phyloP scores from a whole-genome alignment of 768 basidiomycete species.

The Suillus placidus region DNA sequence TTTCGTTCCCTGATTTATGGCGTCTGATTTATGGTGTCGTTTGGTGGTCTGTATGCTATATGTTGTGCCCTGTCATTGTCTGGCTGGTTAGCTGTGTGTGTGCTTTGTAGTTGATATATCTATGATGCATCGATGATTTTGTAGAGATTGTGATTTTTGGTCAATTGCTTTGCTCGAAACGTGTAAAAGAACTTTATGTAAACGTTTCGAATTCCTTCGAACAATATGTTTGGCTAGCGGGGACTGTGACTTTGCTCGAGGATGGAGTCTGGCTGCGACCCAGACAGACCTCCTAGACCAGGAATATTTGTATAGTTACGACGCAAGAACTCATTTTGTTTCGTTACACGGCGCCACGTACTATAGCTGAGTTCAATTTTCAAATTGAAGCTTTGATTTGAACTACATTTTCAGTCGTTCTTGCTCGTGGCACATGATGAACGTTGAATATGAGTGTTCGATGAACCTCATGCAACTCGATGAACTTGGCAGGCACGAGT shows the following conservation, averaged over 20 bases:
- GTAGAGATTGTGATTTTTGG: too few relatives aligned
- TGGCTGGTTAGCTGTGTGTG: neutral
- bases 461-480: neutral
- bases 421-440: neutral
- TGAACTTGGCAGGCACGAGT: neutral
- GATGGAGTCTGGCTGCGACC: too few relatives aligned
- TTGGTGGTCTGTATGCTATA: neutral
- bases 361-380: neutral
- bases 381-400: neutral
- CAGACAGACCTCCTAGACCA: too few relatives aligned
- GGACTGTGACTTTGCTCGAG: too few relatives aligned
- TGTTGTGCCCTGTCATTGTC: neutral
- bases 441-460: neutral
- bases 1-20: neutral
- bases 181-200: too few relatives aligned
- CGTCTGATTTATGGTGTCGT: neutral
- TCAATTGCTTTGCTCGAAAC: too few relatives aligned
- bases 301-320: too few relatives aligned
- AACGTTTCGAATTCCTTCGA: too few relatives aligned
- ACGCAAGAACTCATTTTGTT: too few relatives aligned
- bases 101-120: slow-evolving; percentile 2
- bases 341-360: too few relatives aligned
- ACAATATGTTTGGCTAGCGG: too few relatives aligned
- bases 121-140: neutral
- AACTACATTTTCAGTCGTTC: too few relatives aligned